Base-by-base conservation (phyloP, 805 yeast species). In the Ogataea trehalophila region DNA sequence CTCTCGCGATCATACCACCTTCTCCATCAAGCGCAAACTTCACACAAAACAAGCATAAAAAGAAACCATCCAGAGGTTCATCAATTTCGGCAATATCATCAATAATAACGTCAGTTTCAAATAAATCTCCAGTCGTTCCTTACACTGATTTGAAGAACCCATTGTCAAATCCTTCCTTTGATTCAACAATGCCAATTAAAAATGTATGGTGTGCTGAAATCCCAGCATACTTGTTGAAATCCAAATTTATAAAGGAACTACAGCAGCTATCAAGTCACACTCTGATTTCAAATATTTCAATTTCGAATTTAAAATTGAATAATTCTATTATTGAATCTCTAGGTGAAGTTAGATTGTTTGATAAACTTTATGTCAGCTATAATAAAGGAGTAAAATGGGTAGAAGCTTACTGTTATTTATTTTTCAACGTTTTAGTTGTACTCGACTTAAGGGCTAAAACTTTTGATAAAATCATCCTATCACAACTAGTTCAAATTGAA, bases 21-120 rank as follows among this genome's bases (percentile, higher is more conserved):
- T 26, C 40, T 7, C 14, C 17, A n/a, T 33, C 37, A 9, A 23
- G 41, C 8, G 39, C 51, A 15, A 36, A 23, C 16, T 39, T 15
- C 16, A n/a, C 41, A 9, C 45, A 40, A 39, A 45, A 46, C 16
- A 47, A 43, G 31, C 68, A 62, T 45, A 42, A 45, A 6, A 59
- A 59, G 44, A 65, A 56, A 46, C 59, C 63, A 8, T 65, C 70
- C 4, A 54, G 71, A 20, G 71, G 70, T 4, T 67, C 71, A 1
- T 57, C 63, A 2, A 54, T 59, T 2, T 60, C 68, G 15, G 72
- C 68, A 2, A 57, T 60, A 0, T 61, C 69, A 0, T 63, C 70
- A 4, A 64, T 66, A 15, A 56, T 67, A 6, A 61, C 70, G 1
- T 66, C 71, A 2, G 71, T 56, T 6, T 45, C 62, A 1, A 44